Evolutionary conservation across 192 early-diverging fungal species (phyloP), one percentile per base, ranked within the genome.

Genomic region (Coemansia sp.): DNA sequence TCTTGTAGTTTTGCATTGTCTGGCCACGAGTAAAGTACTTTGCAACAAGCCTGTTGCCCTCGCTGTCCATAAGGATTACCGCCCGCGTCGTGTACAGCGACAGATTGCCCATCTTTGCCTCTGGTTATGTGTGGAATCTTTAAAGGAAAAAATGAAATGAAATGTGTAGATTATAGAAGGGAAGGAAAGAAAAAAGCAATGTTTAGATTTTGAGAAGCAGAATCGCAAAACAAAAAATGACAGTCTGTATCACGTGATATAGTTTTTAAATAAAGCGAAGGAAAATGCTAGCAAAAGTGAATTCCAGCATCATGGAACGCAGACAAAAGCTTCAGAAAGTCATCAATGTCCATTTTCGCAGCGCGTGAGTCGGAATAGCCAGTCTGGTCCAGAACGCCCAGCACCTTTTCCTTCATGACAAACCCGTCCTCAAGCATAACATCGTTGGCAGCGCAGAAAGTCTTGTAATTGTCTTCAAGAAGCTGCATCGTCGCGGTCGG

Each of bases 391-490:
- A 99, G 79, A 38, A 99, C 89, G 17, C 71, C 79, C n/a, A 89
- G 61, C 5, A 98, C 88, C 39, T 86, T 89, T 42, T 75, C 70
- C 77, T 96, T 96, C 64, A 94, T 93, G 75, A 95, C 91, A 83
- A 99, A 91, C 17, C 89, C 85, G 64, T 91, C 86, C 69, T 95
- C 90, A 38, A 92, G 63, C 83, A 92, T 90, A 77, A 86, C 54
- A n/a, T 91, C 91, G 55, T 90, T 88, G 19, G 94, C 70, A 7
- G 96, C 89, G 66, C 92, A 94, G 70, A 79, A 92, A 0, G 97
- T 99, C 76, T 94, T 95, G 87, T 97, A 98, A 81, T 99, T 99
- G 63, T 92, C 90, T 69, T 97, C 95, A 25, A 98, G 81, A 88
- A 98, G 93, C 65, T 92, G 89, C 82, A 97, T 77, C 5, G 96